These are phyloP conservation scores for Pseudozyma tsukubaensis DNA, from an alignment of 1,284 basidiomycete species.

Conservation along the genomic window DNA sequence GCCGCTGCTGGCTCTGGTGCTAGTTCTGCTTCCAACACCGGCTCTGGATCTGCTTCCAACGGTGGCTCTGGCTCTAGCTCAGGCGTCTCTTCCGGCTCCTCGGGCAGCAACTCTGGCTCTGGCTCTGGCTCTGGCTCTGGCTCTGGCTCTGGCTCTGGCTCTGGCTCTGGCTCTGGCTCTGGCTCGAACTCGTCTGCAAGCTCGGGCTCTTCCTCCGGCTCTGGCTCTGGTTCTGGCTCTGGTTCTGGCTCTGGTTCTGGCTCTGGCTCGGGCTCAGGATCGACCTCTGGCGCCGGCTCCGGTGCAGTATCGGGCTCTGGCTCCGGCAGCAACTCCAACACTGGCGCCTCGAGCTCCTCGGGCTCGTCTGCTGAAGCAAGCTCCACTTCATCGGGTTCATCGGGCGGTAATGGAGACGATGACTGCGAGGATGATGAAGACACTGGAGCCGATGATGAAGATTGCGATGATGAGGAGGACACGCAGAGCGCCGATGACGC, in stretches of 20 bases:
- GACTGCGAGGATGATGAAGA: constrained; percentile 26
- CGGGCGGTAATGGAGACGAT: constrained; percentile 12
- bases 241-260: no score
- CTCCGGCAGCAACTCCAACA: constrained; percentile 20
- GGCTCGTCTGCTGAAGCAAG: not conserved
- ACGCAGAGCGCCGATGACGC: constrained; percentile 11
- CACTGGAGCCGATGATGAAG: constrained; percentile 11
- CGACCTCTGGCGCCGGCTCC: no score
- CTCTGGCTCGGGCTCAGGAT: no score
- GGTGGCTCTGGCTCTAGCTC: constrained; percentile 13
- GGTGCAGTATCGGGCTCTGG: no score
- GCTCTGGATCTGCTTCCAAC: constrained; percentile 5
- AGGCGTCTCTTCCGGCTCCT: not conserved
- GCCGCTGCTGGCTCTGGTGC: constrained; percentile 10
- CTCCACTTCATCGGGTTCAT: no score
- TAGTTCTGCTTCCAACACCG: not conserved
- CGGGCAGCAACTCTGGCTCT: constrained; percentile 14
- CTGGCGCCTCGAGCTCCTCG: not conserved
- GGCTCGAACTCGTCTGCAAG: constrained; percentile 14
- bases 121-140: constrained; percentile 8
- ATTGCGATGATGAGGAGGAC: constrained; percentile 35
- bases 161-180: constrained; percentile 9
- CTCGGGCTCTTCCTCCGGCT: constrained; percentile 24
- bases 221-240: no score
- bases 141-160: constrained; percentile 16